A percentile compares a stretch with the other conserved stretches of the same genome.
Conservation (phyloP, 2,329 filamentous ascomycete genomes). For the Esteya vermicola region DNA sequence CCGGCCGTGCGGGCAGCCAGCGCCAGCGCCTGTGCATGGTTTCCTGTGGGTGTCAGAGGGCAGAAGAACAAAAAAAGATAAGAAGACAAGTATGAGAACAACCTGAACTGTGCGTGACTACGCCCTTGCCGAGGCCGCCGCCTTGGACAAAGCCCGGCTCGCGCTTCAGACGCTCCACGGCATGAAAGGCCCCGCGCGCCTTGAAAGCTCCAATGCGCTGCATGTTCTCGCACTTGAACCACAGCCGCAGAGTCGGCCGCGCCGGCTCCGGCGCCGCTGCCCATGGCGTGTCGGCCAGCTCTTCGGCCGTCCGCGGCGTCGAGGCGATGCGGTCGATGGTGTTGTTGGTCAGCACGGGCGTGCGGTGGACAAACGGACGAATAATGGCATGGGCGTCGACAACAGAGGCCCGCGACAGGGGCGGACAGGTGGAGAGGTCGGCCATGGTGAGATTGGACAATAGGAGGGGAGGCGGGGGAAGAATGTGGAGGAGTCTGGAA, state of each 20-base stretch:
- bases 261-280: conserved; percentile 27
- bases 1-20: conserved; percentile 62
- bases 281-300: conserved; percentile 3
- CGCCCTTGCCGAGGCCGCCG: conserved; percentile 48
- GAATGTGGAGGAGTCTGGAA: neutral
- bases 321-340: conserved; percentile 66
- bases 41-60: conserved; percentile 40
- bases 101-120: conserved; percentile 76
- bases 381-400: conserved; percentile 59
- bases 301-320: conserved; percentile 38
- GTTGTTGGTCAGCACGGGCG: conserved; percentile 66
- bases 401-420: conserved; percentile 61
- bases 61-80: conserved; percentile 1
- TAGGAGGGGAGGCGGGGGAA: neutral
- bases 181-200: conserved; percentile 79
- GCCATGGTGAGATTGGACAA: too few species aligned
- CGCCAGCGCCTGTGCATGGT: conserved; percentile 86
- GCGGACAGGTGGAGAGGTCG: conserved; percentile 37
- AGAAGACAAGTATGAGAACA: conserved; percentile 10
- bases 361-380: conserved; percentile 62
- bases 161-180: conserved; percentile 52
- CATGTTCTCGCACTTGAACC: conserved; percentile 93
- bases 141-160: conserved; percentile 47
- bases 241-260: conserved; percentile 54
- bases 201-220: conserved; percentile 92